Evolutionary conservation across 2,329 filamentous ascomycete species (phyloP).

Genomic region (Helicocarpus griseus): DNA sequence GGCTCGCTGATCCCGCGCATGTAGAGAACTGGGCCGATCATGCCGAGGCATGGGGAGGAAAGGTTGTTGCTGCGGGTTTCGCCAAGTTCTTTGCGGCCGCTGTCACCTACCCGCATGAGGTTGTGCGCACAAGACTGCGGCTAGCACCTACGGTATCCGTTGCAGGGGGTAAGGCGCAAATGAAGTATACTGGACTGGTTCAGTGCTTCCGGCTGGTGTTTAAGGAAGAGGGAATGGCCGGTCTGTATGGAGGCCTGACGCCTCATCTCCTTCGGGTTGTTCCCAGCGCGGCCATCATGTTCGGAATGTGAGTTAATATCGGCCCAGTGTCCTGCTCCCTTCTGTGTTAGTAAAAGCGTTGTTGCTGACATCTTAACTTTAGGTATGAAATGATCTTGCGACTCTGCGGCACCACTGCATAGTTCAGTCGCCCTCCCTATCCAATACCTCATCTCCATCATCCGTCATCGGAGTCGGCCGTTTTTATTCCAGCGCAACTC

Average conservation of each 20-base stretch:
- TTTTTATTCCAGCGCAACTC: background rate
- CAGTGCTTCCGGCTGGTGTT: slow-evolving; percentile 84
- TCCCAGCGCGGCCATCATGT: slow-evolving; percentile 90
- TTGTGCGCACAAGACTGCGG: slow-evolving; percentile 71
- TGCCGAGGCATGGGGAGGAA: slow-evolving; percentile 67
- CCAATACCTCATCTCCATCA: background rate
- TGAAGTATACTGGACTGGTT: slow-evolving; percentile 77
- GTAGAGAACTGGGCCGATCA: slow-evolving; percentile 62
- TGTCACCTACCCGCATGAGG: slow-evolving; percentile 85
- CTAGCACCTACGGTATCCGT: slow-evolving; percentile 74
- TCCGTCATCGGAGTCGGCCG: background rate
- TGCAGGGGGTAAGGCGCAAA: slow-evolving; percentile 50
- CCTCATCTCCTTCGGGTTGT: slow-evolving; percentile 86
- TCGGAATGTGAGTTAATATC: slow-evolving; percentile 59
- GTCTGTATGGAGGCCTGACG: slow-evolving; percentile 80
- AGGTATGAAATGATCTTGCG: slow-evolving; percentile 28
- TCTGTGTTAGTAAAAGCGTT: no score
- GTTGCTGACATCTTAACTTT: slow-evolving; percentile 9
- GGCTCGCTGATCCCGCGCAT: slow-evolving; percentile 48
- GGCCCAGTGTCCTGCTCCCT: background rate
- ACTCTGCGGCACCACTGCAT: slow-evolving; percentile 26
- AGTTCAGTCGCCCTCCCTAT: slow-evolving; percentile 4
- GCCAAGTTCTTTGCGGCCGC: slow-evolving; percentile 80
- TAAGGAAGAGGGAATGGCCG: slow-evolving; percentile 77
- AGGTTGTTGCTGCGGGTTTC: slow-evolving; percentile 60